phyloP scores from a whole-genome alignment of 805 yeast species.

The Cyberlindnera lachancei region DNA sequence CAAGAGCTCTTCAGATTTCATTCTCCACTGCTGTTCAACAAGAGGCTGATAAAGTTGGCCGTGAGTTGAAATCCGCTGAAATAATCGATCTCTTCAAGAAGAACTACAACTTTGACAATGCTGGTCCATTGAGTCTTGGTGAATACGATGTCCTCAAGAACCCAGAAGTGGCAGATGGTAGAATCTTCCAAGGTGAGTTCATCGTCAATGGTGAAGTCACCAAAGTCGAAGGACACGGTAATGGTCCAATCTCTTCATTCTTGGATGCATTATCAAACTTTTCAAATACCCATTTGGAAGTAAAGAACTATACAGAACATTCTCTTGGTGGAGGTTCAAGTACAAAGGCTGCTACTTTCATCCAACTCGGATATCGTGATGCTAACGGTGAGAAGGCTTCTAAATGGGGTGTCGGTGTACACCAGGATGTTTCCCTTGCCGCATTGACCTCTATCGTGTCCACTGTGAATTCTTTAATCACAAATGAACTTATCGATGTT shows the following conservation, averaged over 20 bases:
- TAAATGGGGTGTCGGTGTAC: conserved; percentile 89
- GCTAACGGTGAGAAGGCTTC: conserved; percentile 33
- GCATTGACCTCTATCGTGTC: conserved; percentile 65
- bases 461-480: conserved; percentile 40
- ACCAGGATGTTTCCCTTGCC: conserved; percentile 85
- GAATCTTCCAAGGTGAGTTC: conserved; percentile 36
- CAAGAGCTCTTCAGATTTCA: conserved; percentile 61
- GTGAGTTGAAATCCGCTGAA: conserved; percentile 64
- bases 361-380: conserved; percentile 46
- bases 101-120: conserved; percentile 43
- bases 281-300: conserved; percentile 49
- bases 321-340: conserved; percentile 65
- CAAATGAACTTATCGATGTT: conserved; percentile 15
- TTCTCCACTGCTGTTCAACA: conserved; percentile 60
- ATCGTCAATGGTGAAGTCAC: conserved; percentile 22
- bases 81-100: conserved; percentile 49
- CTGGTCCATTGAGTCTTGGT: conserved; percentile 28
- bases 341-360: conserved; percentile 69
- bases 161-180: conserved; percentile 30
- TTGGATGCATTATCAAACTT: conserved; percentile 52
- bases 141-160: conserved; percentile 34
- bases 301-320: conserved; percentile 63
- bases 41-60: conserved; percentile 57
- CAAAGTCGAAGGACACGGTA: conserved; percentile 52
- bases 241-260: conserved; percentile 74